These are phyloP conservation scores for Bruguiera hainesii DNA, from an alignment of 441 rosid genomes.

Conservation along the genomic window DNA sequence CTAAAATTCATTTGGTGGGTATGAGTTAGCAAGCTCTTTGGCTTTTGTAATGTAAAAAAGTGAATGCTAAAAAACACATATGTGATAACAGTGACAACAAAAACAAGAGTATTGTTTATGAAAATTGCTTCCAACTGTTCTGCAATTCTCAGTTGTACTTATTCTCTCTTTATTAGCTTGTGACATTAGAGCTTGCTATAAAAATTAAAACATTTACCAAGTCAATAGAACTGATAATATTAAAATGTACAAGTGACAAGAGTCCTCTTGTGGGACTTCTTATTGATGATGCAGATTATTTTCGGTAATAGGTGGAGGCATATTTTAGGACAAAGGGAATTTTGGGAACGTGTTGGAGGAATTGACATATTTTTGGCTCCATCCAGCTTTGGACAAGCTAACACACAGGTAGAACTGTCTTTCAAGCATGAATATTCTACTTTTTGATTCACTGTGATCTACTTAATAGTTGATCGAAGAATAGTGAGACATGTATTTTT, in stretches of 20 bases:
- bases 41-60: not conserved
- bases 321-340: constrained; percentile 85
- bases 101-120: not conserved
- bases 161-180: no score
- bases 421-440: not conserved
- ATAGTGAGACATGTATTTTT: not conserved
- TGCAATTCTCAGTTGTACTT: not conserved
- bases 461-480: not conserved
- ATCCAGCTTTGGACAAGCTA: constrained; percentile 96
- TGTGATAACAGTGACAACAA: not conserved
- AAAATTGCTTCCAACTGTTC: not conserved
- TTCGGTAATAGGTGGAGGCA: constrained; percentile 98
- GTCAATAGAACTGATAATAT: not conserved
- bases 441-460: not conserved
- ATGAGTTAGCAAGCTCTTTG: constrained; percentile 7
- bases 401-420: constrained; percentile 49
- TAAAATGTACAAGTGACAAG: not conserved
- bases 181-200: not conserved
- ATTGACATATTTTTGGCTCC: constrained; percentile 87
- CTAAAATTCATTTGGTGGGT: constrained; percentile 8
- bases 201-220: not conserved
- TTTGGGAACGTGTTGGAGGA: constrained; percentile 95
- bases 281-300: constrained; percentile 58
- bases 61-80: not conserved
- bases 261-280: constrained; percentile 7